Evolutionary conservation across 345 rosid genomes (phyloP), one percentile per base, ranked within the genome.

Genomic region (Rhodamnia rubescens): DNA sequence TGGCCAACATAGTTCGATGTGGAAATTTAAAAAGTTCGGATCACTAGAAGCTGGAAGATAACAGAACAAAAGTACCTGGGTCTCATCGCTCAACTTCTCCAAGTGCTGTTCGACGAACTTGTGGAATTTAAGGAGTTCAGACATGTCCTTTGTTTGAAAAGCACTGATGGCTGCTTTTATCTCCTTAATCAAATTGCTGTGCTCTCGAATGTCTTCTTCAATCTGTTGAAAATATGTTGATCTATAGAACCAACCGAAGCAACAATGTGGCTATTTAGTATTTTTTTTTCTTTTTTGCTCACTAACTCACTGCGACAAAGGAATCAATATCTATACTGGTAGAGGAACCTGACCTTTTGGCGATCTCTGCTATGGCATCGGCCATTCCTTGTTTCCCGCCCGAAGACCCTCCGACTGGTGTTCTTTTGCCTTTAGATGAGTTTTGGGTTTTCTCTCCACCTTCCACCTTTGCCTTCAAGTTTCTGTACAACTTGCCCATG

Each of bases 151-250:
- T 40, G 92, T 90, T 83, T 90, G 82, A 87, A 91, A 93, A 21
- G 81, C 82, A 57, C 57, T 88, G 54, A 94, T 94, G 52, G 86
- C 86, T 36, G 85, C 36, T 85, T 90, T 93, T 82, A 94, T 58
- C 87, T 91, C 92, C 53, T 69, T 82, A 22, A 94, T 90, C 20
- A 87, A 83, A 85, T 88, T 87, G 27, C 92, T 80, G 81, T 93
- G 78, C 88, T 89, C 93, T 24, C 87, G 87, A 84, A 91, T 91
- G 55, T 94, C 95, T 86, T 92, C 94, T 90, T 93, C 94, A 82
- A 93, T 94, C 86, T 94, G 90, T 44, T 91, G 94, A 90, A 94
- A 94, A 82, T 93, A 94, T 81, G 95, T 84, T 32, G 95, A 94
- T 85, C 97, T 93, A 51, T 11, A 22, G 18, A 83, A 83, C 18